Evolutionary conservation across 768 basidiomycete genomes (phyloP).

Genomic region (Hebeloma cylindrosporum): DNA sequence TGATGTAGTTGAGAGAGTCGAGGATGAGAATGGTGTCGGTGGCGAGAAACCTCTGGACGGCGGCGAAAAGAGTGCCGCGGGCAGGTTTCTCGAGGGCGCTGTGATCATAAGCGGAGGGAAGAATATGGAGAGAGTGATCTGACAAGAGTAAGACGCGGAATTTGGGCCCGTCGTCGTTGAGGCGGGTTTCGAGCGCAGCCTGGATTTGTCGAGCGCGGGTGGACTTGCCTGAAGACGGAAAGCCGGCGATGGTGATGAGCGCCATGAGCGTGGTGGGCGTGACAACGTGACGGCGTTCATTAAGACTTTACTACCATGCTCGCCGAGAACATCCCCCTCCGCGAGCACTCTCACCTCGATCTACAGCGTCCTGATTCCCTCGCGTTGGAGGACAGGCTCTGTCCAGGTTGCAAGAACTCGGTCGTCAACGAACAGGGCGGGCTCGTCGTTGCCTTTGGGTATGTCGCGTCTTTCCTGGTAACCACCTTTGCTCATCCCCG

Average conservation of each 20-base stretch:
- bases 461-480: slow-evolving; percentile 31
- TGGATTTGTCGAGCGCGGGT: slow-evolving; percentile 66
- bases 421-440: slow-evolving; percentile 82
- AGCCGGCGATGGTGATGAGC: slow-evolving; percentile 87
- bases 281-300: too few relatives aligned
- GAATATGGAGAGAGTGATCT: slow-evolving; percentile 69
- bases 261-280: slow-evolving; percentile 82
- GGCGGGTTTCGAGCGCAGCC: slow-evolving; percentile 50
- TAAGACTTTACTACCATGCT: slow-evolving; percentile 26
- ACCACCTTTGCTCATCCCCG: slow-evolving; percentile 9
- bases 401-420: slow-evolving; percentile 81
- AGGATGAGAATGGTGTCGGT: slow-evolving; percentile 80
- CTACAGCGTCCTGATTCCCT: slow-evolving; percentile 29
- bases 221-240: slow-evolving; percentile 86
- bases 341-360: slow-evolving; percentile 38
- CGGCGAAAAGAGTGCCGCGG: slow-evolving; percentile 78
- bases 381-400: slow-evolving; percentile 55
- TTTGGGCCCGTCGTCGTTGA: slow-evolving; percentile 53
- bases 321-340: slow-evolving; percentile 27
- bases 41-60: slow-evolving; percentile 73
- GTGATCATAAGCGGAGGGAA: slow-evolving; percentile 75
- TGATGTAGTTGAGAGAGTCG: slow-evolving; percentile 95
- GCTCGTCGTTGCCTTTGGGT: slow-evolving; percentile 96
- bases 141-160: slow-evolving; percentile 55
- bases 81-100: slow-evolving; percentile 76